Evolutionary conservation across 176 grass and related monocot species (phyloP), one percentile per base, ranked within the genome.

Genomic region (Coix lacrymajobi): DNA sequence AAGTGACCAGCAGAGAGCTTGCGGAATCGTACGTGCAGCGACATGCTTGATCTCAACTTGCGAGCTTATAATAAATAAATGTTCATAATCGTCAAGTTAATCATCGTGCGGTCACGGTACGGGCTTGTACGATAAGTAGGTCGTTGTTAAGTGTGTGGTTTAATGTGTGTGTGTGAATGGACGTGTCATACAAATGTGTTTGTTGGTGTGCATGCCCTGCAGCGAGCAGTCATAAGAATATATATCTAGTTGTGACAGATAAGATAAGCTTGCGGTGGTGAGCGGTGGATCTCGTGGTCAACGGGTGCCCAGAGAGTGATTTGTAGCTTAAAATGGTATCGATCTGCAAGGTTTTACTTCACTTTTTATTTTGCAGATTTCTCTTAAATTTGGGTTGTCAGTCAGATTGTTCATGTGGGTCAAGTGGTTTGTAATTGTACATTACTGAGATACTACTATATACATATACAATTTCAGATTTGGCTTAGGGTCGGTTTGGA

Each of bases 321-420:
- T 89, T 82, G 72, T 78, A 82, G 72, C 72, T 82, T 64, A 45
- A 63, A 82, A 82, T 66, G 83, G 78, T 78, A n/a, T n/a, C n/a
- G n/a, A 78, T 86, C 56, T 33, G n/a, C 32, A 0, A 15, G 71
- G 15, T 61, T 87, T 40, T 17, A n/a, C 38, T 62, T 1, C 19
- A 8, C 24, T 11, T 30, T 4, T 49, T 30, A 11, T 45, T 31
- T 11, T 75, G 22, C 17, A 22, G 3, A 33, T 16, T 80, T 52
- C 12, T 39, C 25, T 68, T 45, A 9, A 43, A 31, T 68, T 48
- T 80, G 60, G 8, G n/a, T n/a, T n/a, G 25, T 79, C 67, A 68
- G n/a, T 80, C 39, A 49, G 62, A 61, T 62, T 81, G 77, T 28
- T 70, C 24, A 32, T 69, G 77, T 89, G n/a, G 32, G 63, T 49